A percentile compares a stretch with the other conserved stretches of the same genome.
These are phyloP conservation scores for Poterioochromonas sp. DNA, from an alignment of 352 stramenopile genomes.

Conservation along the genomic window DNA sequence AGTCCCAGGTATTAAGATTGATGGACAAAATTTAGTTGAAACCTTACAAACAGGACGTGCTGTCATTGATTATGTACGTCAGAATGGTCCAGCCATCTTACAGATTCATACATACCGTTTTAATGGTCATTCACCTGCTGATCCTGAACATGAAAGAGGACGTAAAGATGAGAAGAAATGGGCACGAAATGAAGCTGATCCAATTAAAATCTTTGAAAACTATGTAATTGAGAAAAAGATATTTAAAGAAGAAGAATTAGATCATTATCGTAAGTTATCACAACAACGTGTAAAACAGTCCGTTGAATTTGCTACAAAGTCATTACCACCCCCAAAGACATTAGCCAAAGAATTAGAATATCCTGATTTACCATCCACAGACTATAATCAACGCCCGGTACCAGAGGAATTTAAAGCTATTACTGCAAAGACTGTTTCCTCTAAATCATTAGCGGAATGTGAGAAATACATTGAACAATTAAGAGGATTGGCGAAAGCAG, in stretches of 20 bases:
- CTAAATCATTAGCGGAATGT: neutral
- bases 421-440: slow-evolving; percentile 29
- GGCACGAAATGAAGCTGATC: slow-evolving; percentile 63
- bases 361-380: slow-evolving; percentile 60
- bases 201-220: slow-evolving; percentile 68
- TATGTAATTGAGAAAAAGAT: slow-evolving; percentile 53
- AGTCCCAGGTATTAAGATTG: slow-evolving; percentile 55
- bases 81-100: slow-evolving; percentile 66
- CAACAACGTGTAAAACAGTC: slow-evolving; percentile 45
- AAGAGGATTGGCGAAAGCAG: slow-evolving; percentile 14
- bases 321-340: slow-evolving; percentile 58
- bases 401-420: slow-evolving; percentile 34
- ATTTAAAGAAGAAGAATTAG: slow-evolving; percentile 61
- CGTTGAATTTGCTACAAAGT: slow-evolving; percentile 60
- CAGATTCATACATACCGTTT: slow-evolving; percentile 70
- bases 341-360: slow-evolving; percentile 78
- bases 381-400: slow-evolving; percentile 62
- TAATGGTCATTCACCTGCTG: slow-evolving; percentile 70
- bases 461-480: slow-evolving; percentile 31
- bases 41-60: slow-evolving; percentile 64
- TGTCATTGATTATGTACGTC: slow-evolving; percentile 70
- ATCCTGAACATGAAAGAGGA: slow-evolving; percentile 73
- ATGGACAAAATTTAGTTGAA: slow-evolving; percentile 64
- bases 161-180: slow-evolving; percentile 76
- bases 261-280: slow-evolving; percentile 52